A percentile compares a stretch with the other conserved stretches of the same genome.
Conservation (phyloP, 1,284 basidiomycete genomes). For the Porodaedalea pini region DNA sequence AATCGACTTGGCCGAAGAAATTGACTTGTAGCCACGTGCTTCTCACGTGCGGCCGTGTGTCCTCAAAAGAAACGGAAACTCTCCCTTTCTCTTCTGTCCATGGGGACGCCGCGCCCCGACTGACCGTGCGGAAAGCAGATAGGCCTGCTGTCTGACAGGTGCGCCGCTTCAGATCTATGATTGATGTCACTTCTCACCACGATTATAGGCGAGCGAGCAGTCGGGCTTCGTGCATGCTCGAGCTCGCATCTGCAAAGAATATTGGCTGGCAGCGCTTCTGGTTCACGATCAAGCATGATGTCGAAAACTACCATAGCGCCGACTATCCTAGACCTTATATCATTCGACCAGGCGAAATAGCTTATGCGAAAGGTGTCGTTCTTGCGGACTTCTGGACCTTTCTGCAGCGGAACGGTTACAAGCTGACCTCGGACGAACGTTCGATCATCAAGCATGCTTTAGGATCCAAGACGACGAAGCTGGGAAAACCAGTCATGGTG, state of each 20-base stretch:
- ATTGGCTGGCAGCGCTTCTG: constrained; percentile 9
- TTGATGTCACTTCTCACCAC: no score
- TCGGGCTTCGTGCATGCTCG: not conserved
- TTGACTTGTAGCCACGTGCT: no score
- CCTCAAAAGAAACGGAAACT: no score
- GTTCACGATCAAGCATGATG: constrained; percentile 1
- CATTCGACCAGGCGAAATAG: constrained; percentile 7
- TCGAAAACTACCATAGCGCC: constrained; percentile 2
- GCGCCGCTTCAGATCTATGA: no score
- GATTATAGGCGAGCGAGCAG: not conserved
- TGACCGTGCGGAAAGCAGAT: no score
- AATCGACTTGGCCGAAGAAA: no score
- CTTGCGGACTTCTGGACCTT: not conserved
- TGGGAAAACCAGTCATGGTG: constrained; percentile 3
- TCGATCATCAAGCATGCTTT: not conserved
- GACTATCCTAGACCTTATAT: not conserved
- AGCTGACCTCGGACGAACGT: constrained; percentile 4
- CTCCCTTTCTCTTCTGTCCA: no score
- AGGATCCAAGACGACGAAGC: not conserved
- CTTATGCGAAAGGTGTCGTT: constrained; percentile 10
- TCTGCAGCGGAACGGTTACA: not conserved
- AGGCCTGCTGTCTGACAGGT: no score
- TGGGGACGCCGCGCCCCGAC: not conserved
- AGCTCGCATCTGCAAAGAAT: not conserved
- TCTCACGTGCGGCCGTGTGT: no score